Conservation (phyloP, 768 basidiomycete species). For the Lactifluus volemus region DNA sequence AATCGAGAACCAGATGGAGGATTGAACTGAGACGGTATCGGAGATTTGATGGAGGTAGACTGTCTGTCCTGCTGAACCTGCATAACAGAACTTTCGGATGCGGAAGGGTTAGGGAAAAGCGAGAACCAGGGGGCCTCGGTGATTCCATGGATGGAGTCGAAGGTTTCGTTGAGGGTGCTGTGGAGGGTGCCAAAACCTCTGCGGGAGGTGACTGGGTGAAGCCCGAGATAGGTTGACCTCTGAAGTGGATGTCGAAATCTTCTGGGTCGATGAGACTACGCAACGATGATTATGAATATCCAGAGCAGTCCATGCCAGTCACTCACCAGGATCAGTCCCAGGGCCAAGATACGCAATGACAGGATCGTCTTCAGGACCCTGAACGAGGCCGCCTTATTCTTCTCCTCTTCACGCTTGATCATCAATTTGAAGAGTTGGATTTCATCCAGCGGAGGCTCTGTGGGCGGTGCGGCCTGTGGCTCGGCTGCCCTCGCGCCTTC, state of each 20-base stretch:
- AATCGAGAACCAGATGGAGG: conserved; percentile 36
- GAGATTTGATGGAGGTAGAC: conserved; percentile 19
- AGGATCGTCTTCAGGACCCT: neutral
- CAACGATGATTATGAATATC: neutral
- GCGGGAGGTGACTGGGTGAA: neutral
- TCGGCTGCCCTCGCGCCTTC: conserved; percentile 18
- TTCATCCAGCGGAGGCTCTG: conserved; percentile 53
- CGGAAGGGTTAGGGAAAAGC: conserved; percentile 29
- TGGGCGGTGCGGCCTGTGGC: conserved; percentile 14
- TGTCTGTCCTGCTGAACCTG: conserved; percentile 11
- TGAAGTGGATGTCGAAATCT: neutral
- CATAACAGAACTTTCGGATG: conserved; percentile 4
- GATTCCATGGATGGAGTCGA: conserved; percentile 15
- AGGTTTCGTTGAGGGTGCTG: conserved; percentile 14
- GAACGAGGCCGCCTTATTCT: conserved; percentile 29
- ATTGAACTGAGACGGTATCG: conserved; percentile 29
- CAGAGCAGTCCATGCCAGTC: neutral
- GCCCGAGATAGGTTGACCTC: neutral
- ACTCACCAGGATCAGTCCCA: conserved; percentile 15
- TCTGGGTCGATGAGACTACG: conserved; percentile 1
- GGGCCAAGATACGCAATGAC: conserved; percentile 7
- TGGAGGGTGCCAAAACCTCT: neutral
- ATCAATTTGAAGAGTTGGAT: conserved; percentile 76
- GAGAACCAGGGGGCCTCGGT: conserved; percentile 27
- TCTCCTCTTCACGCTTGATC: conserved; percentile 70